These are phyloP conservation scores for Piromyces finnis DNA, from an alignment of 192 early-diverging fungal genomes.

Conservation along the genomic window DNA sequence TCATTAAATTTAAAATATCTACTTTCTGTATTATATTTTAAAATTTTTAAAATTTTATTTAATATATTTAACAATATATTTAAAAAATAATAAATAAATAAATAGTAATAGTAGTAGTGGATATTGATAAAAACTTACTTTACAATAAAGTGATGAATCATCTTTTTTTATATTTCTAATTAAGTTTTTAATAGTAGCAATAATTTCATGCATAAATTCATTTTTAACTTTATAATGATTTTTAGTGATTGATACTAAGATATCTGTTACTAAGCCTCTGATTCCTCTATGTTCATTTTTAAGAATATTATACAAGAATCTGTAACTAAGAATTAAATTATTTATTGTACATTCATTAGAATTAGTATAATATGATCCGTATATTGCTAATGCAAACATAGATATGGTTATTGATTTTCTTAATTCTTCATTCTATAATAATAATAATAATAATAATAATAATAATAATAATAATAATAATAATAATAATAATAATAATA, in stretches of 20 bases:
- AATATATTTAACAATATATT: no score
- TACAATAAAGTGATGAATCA: not conserved
- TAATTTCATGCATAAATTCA: not conserved
- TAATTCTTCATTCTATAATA: conserved; percentile 20
- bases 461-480: no score
- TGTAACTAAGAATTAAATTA: conserved; percentile 8
- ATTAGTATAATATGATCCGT: conserved; percentile 21
- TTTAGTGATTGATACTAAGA: not conserved
- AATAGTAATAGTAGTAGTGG: no score
- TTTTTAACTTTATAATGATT: not conserved
- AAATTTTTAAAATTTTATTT: no score
- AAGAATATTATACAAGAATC: conserved; percentile 23
- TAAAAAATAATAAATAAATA: no score
- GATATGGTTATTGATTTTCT: conserved; percentile 20
- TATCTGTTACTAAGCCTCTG: not conserved
- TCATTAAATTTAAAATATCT: not conserved
- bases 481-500: no score
- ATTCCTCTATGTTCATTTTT: conserved; percentile 23
- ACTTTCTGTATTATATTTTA: not conserved
- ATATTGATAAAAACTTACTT: not conserved
- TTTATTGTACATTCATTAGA: conserved; percentile 13
- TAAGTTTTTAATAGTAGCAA: not conserved
- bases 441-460: no score
- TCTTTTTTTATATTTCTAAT: not conserved
- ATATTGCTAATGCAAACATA: conserved; percentile 22